These are phyloP conservation scores for Pichia terricola DNA, from an alignment of 1,139 yeast species.

Conservation along the genomic window DNA sequence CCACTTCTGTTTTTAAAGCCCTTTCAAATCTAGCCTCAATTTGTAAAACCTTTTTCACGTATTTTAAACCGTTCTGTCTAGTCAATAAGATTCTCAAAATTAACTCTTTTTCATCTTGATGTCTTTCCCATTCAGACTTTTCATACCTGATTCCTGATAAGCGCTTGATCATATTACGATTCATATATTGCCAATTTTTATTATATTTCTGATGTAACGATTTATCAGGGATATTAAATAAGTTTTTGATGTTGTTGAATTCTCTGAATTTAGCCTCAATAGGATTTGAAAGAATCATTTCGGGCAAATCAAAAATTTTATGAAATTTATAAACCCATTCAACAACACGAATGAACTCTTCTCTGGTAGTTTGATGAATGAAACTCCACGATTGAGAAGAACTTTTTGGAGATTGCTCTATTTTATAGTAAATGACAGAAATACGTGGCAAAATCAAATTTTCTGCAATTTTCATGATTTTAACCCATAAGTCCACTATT, in stretches of 20 bases:
- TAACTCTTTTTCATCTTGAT: constrained; percentile 14
- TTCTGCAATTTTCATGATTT: constrained; percentile 19
- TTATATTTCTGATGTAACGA: constrained; percentile 15
- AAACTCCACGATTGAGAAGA: constrained; percentile 5
- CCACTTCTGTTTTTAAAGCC: constrained; percentile 20
- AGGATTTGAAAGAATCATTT: constrained; percentile 15
- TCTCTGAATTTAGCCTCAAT: constrained; percentile 15
- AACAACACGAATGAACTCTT: constrained; percentile 20
- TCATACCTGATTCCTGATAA: constrained; percentile 9
- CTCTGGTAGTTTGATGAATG: constrained; percentile 14
- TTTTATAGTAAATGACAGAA: constrained; percentile 15
- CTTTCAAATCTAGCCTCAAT: constrained; percentile 21
- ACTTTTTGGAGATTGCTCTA: not conserved
- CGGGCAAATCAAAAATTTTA: constrained; percentile 20
- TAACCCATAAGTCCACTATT: constrained; percentile 20
- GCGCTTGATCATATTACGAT: constrained; percentile 13
- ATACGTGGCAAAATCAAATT: constrained; percentile 23
- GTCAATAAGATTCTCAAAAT: constrained; percentile 20
- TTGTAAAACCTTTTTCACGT: constrained; percentile 19
- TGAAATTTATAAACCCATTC: constrained; percentile 24
- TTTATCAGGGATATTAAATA: constrained; percentile 10
- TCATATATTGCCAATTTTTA: constrained; percentile 16
- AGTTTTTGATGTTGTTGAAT: constrained; percentile 12
- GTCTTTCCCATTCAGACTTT: constrained; percentile 7
- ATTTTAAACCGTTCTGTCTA: constrained; percentile 15